These are phyloP conservation scores for Penicillium griseofulvum DNA, from an alignment of 2,329 filamentous ascomycete genomes.

Conservation along the genomic window DNA sequence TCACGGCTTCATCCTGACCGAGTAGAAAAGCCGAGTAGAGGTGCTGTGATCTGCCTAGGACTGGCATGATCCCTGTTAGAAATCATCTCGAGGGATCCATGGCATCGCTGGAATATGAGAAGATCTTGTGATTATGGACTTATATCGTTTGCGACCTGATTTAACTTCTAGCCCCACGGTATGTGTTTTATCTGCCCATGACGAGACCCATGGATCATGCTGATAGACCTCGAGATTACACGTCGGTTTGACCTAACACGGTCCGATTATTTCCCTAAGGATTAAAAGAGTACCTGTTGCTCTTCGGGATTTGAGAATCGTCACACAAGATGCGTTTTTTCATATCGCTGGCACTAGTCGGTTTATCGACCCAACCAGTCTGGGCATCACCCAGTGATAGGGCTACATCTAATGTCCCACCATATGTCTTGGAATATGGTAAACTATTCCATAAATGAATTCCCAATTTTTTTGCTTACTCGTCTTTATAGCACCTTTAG, in stretches of 20 bases:
- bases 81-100: background rate
- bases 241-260: background rate
- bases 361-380: slow-evolving; percentile 4
- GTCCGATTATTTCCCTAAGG: background rate
- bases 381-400: background rate
- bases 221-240: slow-evolving; percentile 4
- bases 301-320: background rate
- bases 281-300: background rate
- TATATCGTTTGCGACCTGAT: background rate
- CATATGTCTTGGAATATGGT: slow-evolving; percentile 50
- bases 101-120: background rate
- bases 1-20: background rate
- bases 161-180: background rate
- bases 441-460: background rate
- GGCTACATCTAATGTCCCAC: slow-evolving; percentile 34
- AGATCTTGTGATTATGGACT: background rate
- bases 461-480: background rate
- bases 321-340: slow-evolving; percentile 7
- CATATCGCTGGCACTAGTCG: slow-evolving; percentile 6
- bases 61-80: slow-evolving; percentile 1
- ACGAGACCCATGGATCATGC: slow-evolving; percentile 6
- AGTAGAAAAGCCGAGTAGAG: background rate
- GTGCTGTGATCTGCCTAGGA: background rate
- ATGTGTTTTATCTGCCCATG: background rate
- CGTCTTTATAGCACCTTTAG: slow-evolving; percentile 46